Percentiles rank a stretch among this genome's conserved stretches.
These are phyloP conservation scores for Rhynchospora pubera DNA, from an alignment of 176 grass and related monocot species.

Conservation along the genomic window DNA sequence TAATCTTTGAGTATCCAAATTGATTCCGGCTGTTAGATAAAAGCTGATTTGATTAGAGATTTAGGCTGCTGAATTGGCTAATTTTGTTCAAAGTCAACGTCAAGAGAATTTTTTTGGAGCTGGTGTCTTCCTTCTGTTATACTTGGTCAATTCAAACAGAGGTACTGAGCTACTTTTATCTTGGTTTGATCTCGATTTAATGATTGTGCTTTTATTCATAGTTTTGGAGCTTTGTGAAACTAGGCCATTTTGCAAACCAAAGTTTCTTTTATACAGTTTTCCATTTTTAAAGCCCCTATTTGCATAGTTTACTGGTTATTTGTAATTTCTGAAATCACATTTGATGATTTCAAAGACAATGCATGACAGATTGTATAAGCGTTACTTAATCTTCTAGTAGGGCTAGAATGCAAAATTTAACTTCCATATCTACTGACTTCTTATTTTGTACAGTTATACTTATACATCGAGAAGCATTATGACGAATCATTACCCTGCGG, in stretches of 20 bases:
- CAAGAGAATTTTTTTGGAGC: neutral
- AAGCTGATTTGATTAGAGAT: neutral
- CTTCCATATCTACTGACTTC: slow-evolving; percentile 16
- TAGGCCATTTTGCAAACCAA: neutral
- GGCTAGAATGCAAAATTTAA: slow-evolving; percentile 6
- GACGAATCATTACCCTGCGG: slow-evolving; percentile 32
- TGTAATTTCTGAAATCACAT: neutral
- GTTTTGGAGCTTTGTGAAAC: neutral
- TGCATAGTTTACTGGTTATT: too few relatives aligned
- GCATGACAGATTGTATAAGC: neutral
- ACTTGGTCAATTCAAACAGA: neutral
- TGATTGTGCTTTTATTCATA: neutral
- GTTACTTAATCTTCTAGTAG: neutral
- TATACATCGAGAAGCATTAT: neutral
- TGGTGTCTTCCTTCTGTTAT: neutral
- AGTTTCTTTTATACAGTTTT: too few relatives aligned
- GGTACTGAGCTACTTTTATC: neutral
- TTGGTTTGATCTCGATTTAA: slow-evolving; percentile 12
- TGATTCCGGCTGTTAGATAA: neutral
- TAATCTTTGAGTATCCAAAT: neutral
- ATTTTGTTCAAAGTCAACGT: neutral
- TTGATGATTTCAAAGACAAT: neutral
- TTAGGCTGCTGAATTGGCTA: neutral
- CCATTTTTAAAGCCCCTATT: too few relatives aligned
- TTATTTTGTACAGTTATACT: neutral